A percentile compares a stretch with the other conserved stretches of the same genome.
phyloP scores from a whole-genome alignment of 2,329 filamentous ascomycete genomes.

The Talaromyces sp. region DNA sequence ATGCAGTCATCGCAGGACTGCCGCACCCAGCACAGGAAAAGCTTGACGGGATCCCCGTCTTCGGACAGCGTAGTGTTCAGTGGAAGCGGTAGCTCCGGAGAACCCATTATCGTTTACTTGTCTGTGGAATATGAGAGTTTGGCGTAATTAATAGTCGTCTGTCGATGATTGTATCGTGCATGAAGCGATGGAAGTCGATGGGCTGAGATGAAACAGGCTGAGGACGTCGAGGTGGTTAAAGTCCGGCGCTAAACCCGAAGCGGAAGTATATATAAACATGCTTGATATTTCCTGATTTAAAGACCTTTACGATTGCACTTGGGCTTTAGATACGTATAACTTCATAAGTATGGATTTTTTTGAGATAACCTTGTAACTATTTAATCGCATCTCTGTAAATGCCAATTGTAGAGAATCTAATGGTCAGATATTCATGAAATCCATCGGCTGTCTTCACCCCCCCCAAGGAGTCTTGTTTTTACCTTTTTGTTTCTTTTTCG shows the following conservation, averaged over 20 bases:
- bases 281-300: neutral
- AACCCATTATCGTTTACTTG: neutral
- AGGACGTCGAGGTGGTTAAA: neutral
- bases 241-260: neutral
- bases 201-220: neutral
- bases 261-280: neutral
- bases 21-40: conserved; percentile 28
- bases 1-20: conserved; percentile 32
- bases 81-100: neutral
- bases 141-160: neutral
- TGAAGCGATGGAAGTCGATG: neutral
- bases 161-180: neutral
- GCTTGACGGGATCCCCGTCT: conserved; percentile 8
- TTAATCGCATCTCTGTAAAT: no score
- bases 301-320: neutral
- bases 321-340: neutral
- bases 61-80: neutral
- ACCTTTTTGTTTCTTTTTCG: no score
- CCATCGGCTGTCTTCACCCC: no score
- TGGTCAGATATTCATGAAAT: no score
- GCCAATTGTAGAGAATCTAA: no score
- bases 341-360: no score
- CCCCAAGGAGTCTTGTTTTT: no score
- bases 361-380: no score
- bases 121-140: neutral